Base-by-base conservation (phyloP, 106 monocot species). In the Dioscorea alata region DNA sequence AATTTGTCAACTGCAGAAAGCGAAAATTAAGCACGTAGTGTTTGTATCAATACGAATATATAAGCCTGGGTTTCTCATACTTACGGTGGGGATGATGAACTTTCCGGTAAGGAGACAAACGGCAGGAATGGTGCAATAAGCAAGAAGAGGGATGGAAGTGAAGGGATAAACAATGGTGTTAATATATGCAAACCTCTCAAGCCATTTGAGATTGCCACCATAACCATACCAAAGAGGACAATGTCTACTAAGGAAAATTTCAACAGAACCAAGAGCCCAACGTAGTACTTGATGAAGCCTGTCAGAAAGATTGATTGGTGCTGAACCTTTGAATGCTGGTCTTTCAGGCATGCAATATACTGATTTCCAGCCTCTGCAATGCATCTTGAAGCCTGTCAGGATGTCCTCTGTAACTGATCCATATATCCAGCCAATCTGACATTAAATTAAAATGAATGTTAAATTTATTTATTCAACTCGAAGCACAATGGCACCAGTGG, bases 341-440 rank as follows among this genome's bases (percentile, higher is more conserved):
- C 90, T 71, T 12, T 75, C 50, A 2, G 94, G 94, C 9, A 80
- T 25, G 71, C 94, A 90, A 87, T 94, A 90, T 1, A 90, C 90
- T 0, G 94, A 94, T 57, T 85, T 90, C 90, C 90, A 94, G 0
- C 94, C 94, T 61, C 94, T 74, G 78, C 94, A 94, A 72, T 90
- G 94, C 94, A 94, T 94, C 87, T 94, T 94, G 82, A 94, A 94
- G n/a, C 94, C 94, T 23, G 94, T 94, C 42, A 94, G 21, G 23
- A 90, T 94, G 35, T 94, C 94, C 65, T 94, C 90, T 15, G 94
- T 94, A 60, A 94, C 94, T 0, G 94, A 90, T 28, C 94, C 94
- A 25, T 94, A 94, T 49, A 94, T 94, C 94, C 94, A 94, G 25
- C 90, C 94, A 61, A 94, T 94, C 93, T 93, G 84, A 49, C 16